Conservation (phyloP, 2,329 filamentous ascomycete genomes). For the Colletotrichum aenigma region DNA sequence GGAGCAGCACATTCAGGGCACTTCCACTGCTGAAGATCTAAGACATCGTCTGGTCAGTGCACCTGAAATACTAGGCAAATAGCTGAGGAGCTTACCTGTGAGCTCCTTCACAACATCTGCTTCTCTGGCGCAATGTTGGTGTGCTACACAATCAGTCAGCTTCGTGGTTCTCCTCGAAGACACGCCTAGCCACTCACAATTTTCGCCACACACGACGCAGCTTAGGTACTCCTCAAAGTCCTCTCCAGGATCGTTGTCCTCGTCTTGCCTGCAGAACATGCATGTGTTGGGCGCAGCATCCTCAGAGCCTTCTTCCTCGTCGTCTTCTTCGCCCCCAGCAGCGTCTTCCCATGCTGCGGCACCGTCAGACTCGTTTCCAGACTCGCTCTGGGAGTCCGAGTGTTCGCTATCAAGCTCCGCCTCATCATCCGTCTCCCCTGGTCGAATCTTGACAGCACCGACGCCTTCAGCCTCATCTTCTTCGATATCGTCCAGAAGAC, state of each 20-base stretch:
- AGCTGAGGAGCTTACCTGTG: slow-evolving; percentile 52
- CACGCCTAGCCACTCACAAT: slow-evolving; percentile 65
- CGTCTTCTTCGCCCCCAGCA: slow-evolving; percentile 53
- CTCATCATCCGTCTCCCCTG: slow-evolving; percentile 52
- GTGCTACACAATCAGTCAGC: slow-evolving; percentile 68
- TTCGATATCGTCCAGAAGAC: slow-evolving; percentile 22
- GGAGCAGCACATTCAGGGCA: slow-evolving; percentile 50
- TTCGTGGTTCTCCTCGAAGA: background rate
- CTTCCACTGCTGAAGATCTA: slow-evolving; percentile 52
- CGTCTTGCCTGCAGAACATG: slow-evolving; percentile 83
- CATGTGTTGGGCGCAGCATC: slow-evolving; percentile 48
- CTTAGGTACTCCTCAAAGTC: slow-evolving; percentile 81
- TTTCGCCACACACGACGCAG: slow-evolving; percentile 80
- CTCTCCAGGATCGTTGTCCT: slow-evolving; percentile 81
- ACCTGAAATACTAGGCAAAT: background rate
- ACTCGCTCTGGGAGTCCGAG: slow-evolving; percentile 51
- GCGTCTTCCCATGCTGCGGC: slow-evolving; percentile 66
- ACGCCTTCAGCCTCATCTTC: slow-evolving; percentile 55
- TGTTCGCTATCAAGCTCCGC: slow-evolving; percentile 45
- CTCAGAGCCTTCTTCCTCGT: slow-evolving; percentile 63
- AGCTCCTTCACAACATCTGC: slow-evolving; percentile 53
- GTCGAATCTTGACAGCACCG: slow-evolving; percentile 61
- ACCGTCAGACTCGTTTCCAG: slow-evolving; percentile 59
- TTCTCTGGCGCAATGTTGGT: slow-evolving; percentile 86
- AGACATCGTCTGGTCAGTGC: background rate